A percentile compares a stretch with the other conserved stretches of the same genome.
These are phyloP conservation scores for Epichloe amarillans DNA, from an alignment of 2,329 filamentous ascomycete genomes.

Conservation along the genomic window DNA sequence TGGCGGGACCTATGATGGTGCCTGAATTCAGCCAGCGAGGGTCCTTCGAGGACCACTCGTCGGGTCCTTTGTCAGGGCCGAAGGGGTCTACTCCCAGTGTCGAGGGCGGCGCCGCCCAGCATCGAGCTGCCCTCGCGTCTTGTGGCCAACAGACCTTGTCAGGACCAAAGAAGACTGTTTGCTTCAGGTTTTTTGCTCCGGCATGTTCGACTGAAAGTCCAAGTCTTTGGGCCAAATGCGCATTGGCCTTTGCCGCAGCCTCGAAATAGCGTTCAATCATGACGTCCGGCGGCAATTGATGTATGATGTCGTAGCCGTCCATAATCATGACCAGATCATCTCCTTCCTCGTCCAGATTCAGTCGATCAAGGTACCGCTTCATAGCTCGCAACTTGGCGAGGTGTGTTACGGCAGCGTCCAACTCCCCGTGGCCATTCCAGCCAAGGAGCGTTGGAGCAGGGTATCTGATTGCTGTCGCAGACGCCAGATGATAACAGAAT, in stretches of 20 bases:
- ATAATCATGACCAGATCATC: constrained; percentile 50
- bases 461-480: constrained; percentile 23
- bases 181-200: constrained; percentile 18
- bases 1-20: constrained; percentile 29
- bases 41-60: constrained; percentile 17
- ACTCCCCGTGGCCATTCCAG: constrained; percentile 23
- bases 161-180: constrained; percentile 29
- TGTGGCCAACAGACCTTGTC: constrained; percentile 32
- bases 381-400: constrained; percentile 27
- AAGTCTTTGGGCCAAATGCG: constrained; percentile 35
- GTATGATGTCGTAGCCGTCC: constrained; percentile 50
- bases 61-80: constrained; percentile 21
- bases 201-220: constrained; percentile 23
- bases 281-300: constrained; percentile 51
- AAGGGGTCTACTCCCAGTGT: constrained; percentile 19
- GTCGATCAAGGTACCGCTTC: constrained; percentile 19
- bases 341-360: constrained; percentile 19
- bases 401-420: constrained; percentile 22
- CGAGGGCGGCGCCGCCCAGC: constrained; percentile 26
- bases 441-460: constrained; percentile 25
- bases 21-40: constrained; percentile 32
- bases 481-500: constrained; percentile 26
- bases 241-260: constrained; percentile 38
- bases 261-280: constrained; percentile 49
- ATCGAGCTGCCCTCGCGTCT: constrained; percentile 22